Percentiles rank a stretch among this genome's conserved stretches.
phyloP scores from a whole-genome alignment of 108 stramenopile species.

The Fistulifera solaris region DNA sequence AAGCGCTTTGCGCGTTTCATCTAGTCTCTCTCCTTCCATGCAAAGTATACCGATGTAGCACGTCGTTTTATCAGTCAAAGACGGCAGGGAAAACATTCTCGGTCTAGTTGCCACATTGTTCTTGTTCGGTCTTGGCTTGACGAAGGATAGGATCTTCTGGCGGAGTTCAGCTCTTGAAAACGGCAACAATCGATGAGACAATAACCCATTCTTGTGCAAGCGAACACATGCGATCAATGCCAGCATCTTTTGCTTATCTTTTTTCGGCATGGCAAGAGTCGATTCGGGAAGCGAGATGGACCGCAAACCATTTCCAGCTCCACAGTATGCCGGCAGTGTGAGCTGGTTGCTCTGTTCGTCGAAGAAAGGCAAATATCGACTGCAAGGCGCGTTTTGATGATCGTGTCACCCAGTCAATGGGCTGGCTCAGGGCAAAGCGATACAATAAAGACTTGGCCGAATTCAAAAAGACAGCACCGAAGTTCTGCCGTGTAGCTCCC shows the following conservation, averaged over 20 bases:
- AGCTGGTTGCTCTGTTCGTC: constrained; percentile 16
- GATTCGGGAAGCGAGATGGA: constrained; percentile 31
- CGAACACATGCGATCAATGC: constrained; percentile 52
- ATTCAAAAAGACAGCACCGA: constrained; percentile 34
- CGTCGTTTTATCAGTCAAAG: no score
- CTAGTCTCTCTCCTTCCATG: no score
- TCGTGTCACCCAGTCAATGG: constrained; percentile 35
- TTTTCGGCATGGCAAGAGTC: constrained; percentile 9
- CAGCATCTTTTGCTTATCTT: constrained; percentile 32
- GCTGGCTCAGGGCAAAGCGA: constrained; percentile 43
- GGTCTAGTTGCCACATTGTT: no score
- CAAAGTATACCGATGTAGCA: no score
- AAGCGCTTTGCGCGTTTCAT: no score
- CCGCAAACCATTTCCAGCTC: constrained; percentile 13
- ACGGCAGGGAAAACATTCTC: no score
- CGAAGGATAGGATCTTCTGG: no score
- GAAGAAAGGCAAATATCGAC: constrained; percentile 37
- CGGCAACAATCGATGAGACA: constrained; percentile 47
- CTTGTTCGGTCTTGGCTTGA: no score
- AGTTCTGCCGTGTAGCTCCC: constrained; percentile 10
- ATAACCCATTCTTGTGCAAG: constrained; percentile 35
- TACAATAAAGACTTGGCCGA: constrained; percentile 44
- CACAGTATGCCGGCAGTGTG: constrained; percentile 36
- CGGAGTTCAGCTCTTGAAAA: constrained; percentile 8
- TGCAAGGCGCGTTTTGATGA: constrained; percentile 19